Conservation (phyloP, 1,284 basidiomycete species). For the Coriolopsis trogii region DNA sequence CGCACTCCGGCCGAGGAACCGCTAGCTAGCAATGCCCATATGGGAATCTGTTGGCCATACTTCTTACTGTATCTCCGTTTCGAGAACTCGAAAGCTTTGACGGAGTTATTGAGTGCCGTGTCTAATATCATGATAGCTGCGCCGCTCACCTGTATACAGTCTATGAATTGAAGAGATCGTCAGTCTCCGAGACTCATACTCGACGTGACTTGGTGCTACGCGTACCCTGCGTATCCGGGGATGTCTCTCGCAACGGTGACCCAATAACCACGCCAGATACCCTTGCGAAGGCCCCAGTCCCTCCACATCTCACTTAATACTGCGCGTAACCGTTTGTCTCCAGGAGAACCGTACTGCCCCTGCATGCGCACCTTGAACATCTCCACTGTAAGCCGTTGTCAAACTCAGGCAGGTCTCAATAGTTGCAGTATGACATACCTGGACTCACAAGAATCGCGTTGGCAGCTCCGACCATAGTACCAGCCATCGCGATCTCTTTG, state of each 20-base stretch:
- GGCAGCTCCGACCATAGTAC: slow-evolving; percentile 87
- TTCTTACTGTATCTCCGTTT: slow-evolving; percentile 74
- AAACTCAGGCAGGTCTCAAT: too few species aligned
- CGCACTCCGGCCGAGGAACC: slow-evolving; percentile 88
- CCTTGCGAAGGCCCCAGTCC: slow-evolving; percentile 82
- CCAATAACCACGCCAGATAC: slow-evolving; percentile 97
- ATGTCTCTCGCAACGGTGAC: slow-evolving; percentile 93
- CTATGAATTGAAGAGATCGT: too few species aligned
- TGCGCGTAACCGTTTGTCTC: slow-evolving; percentile 76
- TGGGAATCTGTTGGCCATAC: slow-evolving; percentile 73
- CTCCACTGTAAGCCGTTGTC: slow-evolving; percentile 54
- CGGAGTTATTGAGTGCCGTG: background rate
- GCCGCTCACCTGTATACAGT: slow-evolving; percentile 68
- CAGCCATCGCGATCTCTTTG: slow-evolving; percentile 81
- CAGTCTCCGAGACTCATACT: too few species aligned
- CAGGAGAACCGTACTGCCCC: slow-evolving; percentile 80
- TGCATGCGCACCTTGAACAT: slow-evolving; percentile 98
- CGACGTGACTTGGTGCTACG: slow-evolving; percentile 15
- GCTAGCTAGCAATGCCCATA: slow-evolving; percentile 88
- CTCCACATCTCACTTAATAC: slow-evolving; percentile 84
- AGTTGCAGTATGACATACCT: slow-evolving; percentile 53
- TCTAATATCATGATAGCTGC: slow-evolving; percentile 1
- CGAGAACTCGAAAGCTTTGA: slow-evolving; percentile 89
- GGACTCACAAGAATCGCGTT: slow-evolving; percentile 91
- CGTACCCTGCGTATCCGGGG: slow-evolving; percentile 90